Evolutionary conservation across 495 filamentous ascomycete genomes (phyloP).

Genomic region (Usnea hakonensis): DNA sequence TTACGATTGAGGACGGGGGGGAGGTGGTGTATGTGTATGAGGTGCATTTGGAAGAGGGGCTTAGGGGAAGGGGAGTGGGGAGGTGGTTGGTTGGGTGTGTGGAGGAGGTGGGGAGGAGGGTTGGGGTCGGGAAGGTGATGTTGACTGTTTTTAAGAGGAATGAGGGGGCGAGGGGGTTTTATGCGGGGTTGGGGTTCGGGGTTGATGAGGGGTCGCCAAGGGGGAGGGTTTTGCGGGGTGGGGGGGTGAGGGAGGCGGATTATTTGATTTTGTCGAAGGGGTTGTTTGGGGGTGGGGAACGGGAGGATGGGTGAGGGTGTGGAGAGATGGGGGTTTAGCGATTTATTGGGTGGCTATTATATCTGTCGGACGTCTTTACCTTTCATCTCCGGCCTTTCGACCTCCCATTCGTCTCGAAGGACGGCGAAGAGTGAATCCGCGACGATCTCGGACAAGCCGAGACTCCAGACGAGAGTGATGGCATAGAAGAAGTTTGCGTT

Average conservation of each 20-base stretch:
- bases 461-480: constrained; percentile 96
- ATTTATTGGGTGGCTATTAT: constrained; percentile 36
- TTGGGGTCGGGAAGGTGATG: constrained; percentile 65
- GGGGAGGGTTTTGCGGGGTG: constrained; percentile 54
- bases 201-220: constrained; percentile 59
- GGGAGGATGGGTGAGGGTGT: constrained; percentile 6
- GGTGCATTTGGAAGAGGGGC: constrained; percentile 56
- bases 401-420: constrained; percentile 88
- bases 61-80: constrained; percentile 44
- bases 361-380: constrained; percentile 84
- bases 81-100: constrained; percentile 35
- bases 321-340: background rate
- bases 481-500: constrained; percentile 99
- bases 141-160: constrained; percentile 75
- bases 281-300: constrained; percentile 25
- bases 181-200: constrained; percentile 58
- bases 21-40: constrained; percentile 84
- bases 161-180: constrained; percentile 52
- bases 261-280: constrained; percentile 67
- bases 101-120: constrained; percentile 36
- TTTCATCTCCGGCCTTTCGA: constrained; percentile 79
- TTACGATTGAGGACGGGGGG: constrained; percentile 67
- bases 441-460: constrained; percentile 73
- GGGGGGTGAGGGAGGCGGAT: constrained; percentile 54
- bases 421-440: constrained; percentile 82